Percentiles rank a stretch among this genome's conserved stretches.
Conservation (phyloP, 2,329 filamentous ascomycete genomes). For the Aspergillus chevalieri region DNA sequence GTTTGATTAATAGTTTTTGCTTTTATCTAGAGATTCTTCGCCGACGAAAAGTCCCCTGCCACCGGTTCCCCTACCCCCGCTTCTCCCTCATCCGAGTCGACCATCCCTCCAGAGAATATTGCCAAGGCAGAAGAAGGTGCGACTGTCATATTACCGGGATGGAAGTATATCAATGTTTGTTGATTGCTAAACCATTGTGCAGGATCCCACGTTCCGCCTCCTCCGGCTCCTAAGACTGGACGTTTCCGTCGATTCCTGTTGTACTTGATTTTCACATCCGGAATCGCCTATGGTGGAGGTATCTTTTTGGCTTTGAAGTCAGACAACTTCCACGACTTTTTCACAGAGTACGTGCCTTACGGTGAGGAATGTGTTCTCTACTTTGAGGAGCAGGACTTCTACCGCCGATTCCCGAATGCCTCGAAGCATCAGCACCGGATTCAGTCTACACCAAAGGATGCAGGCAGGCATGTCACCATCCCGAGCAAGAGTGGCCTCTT, state of each 20-base stretch:
- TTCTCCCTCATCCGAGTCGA: conserved; percentile 40
- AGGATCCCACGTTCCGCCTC: conserved; percentile 34
- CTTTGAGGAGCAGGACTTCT: conserved; percentile 91
- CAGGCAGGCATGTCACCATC: conserved; percentile 70
- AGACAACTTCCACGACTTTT: conserved; percentile 99
- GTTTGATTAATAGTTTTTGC: conserved; percentile 16
- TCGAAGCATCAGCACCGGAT: conserved; percentile 42
- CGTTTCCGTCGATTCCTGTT: conserved; percentile 72
- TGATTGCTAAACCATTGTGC: conserved; percentile 32
- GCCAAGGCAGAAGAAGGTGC: conserved; percentile 37
- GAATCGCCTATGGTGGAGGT: conserved; percentile 75
- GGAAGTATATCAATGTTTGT: neutral
- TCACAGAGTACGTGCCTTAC: conserved; percentile 92
- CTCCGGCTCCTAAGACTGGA: conserved; percentile 58
- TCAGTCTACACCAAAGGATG: conserved; percentile 34
- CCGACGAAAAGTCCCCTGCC: conserved; percentile 40
- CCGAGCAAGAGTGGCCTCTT: conserved; percentile 79
- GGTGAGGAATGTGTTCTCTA: conserved; percentile 93
- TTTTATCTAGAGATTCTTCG: conserved; percentile 43
- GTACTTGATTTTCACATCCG: conserved; percentile 68
- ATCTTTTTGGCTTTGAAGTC: conserved; percentile 89
- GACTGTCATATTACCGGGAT: conserved; percentile 8
- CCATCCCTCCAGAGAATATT: conserved; percentile 45
- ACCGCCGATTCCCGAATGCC: conserved; percentile 67
- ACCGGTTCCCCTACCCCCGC: conserved; percentile 37